Base-by-base conservation (phyloP, 1,139 yeast species). In the Yamadazyma pseudoaaseri region DNA sequence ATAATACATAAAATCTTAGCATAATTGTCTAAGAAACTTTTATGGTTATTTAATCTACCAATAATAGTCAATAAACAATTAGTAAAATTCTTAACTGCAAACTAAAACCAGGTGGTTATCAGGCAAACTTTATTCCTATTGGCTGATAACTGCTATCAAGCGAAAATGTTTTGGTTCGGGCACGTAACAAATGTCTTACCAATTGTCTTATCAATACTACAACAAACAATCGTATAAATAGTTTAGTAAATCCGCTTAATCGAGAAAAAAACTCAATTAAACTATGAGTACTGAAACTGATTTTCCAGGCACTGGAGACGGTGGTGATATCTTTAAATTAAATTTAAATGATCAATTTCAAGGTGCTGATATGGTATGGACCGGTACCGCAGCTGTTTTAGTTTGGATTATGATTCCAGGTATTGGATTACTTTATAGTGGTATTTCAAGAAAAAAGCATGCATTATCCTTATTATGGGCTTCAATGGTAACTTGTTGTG, bases 381-480 rank as follows among this genome's bases (percentile, higher is more conserved):
- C 90, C 41, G 89, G 84, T 58, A 72, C 77, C 9, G 75, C 92
- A 8, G 78, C 81, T 6, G 81, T 76, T 12, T 70, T 89, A 39
- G 96, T 89, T 43, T 87, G 95, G 92, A 78, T 89, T 51, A 89
- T 90, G 96, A 77, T 83, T 56, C 97, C 97, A 21, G 97, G 97
- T 41, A 81, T 90, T 34, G 97, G 97, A 38, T 65, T 90, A 34
- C 68, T 89, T 42, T 90, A 90, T 62, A 85, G 95, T 21, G 97
- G 97, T 46, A 68, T 89, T 44, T 81, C 96, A 7, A 78, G 97
- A 60, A 89, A 89, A 60, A 86, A 87, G 63, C 96, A 90, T 52
- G 96, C 97, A 11, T 67, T 89, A 39, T 84, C 96, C 8, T 70
- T 90, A 37, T 65, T 90, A 41, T 90, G 96, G 96, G 94, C 96